Conservation (phyloP, 805 yeast genomes). For the Wickerhamiella brachini region DNA sequence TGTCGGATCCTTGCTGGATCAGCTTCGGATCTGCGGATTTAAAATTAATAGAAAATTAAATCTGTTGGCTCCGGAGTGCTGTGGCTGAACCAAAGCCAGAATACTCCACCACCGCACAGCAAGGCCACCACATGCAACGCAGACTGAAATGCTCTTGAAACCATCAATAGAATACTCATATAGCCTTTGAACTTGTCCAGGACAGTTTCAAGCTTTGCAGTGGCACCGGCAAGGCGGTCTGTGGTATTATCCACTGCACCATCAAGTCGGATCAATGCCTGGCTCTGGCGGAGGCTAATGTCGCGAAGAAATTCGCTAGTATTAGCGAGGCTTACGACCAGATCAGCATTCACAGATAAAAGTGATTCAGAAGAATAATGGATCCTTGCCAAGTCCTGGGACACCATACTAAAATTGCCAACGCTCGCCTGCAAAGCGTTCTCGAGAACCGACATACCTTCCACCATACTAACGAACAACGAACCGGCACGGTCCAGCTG, state of each 20-base stretch:
- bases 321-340: neutral
- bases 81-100: neutral
- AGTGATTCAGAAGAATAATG: neutral
- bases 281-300: neutral
- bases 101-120: neutral
- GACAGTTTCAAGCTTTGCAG: conserved; percentile 3
- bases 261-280: neutral
- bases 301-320: neutral
- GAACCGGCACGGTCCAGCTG: neutral
- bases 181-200: conserved; percentile 4
- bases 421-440: neutral
- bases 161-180: neutral
- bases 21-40: too few relatives aligned
- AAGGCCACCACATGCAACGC: neutral
- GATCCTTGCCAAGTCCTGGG: neutral
- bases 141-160: neutral
- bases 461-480: neutral
- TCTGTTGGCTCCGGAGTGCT: neutral
- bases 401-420: neutral
- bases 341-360: neutral
- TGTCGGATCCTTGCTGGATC: too few relatives aligned
- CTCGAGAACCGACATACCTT: neutral
- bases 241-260: neutral
- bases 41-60: neutral
- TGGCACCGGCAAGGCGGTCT: neutral